phyloP scores from a whole-genome alignment of 768 basidiomycete species.

The Mrakia hoshinonis region DNA sequence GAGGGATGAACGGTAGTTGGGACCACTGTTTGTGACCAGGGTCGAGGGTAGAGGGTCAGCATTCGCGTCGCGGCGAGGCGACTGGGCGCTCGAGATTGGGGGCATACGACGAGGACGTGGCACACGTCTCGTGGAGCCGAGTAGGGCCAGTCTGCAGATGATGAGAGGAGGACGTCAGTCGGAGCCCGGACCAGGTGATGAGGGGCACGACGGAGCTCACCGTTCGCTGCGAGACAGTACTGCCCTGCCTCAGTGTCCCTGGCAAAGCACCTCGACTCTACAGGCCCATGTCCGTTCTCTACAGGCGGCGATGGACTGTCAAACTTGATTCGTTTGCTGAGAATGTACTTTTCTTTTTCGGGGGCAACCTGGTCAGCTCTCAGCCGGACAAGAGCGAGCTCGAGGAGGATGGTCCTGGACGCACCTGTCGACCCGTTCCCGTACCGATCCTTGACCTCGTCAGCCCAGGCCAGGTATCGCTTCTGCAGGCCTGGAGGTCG shows the following conservation, averaged over 20 bases:
- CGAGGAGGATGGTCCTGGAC: slow-evolving; percentile 13
- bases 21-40: slow-evolving; percentile 54
- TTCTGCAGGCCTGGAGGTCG: slow-evolving; percentile 61
- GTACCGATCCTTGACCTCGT: slow-evolving; percentile 51
- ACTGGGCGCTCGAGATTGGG: slow-evolving; percentile 44
- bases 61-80: slow-evolving; percentile 55
- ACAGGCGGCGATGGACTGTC: slow-evolving; percentile 1
- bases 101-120: slow-evolving; percentile 6
- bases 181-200: not conserved
- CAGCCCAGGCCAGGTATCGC: slow-evolving; percentile 56
- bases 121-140: slow-evolving; percentile 48
- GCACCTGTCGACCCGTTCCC: slow-evolving; percentile 55
- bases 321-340: slow-evolving; percentile 19
- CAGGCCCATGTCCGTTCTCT: slow-evolving; percentile 27
- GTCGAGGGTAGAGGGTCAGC: slow-evolving; percentile 48
- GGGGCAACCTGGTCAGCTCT: slow-evolving; percentile 58
- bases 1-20: slow-evolving; percentile 60
- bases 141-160: slow-evolving; percentile 82
- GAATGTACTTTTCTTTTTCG: slow-evolving; percentile 23
- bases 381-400: not conserved
- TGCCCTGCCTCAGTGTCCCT: slow-evolving; percentile 48
- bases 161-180: slow-evolving; percentile 55
- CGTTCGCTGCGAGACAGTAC: slow-evolving; percentile 24
- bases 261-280: slow-evolving; percentile 51
- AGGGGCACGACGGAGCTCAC: not conserved